Evolutionary conservation across 2,329 filamentous ascomycete species (phyloP).

Genomic region (Hirsutella thompsonii): DNA sequence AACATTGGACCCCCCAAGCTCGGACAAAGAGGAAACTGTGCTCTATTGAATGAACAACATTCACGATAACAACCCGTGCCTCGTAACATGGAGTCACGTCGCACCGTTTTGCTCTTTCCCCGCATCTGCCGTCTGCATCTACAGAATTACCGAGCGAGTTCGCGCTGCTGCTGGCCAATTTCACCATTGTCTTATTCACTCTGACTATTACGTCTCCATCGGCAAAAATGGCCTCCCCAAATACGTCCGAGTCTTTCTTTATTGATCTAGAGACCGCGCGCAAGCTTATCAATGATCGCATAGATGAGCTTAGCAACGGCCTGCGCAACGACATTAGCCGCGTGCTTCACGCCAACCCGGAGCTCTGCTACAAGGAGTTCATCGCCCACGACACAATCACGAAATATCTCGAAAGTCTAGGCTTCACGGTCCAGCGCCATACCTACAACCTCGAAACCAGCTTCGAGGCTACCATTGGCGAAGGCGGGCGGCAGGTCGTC

Average conservation of each 20-base stretch:
- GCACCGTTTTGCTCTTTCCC: too few species aligned
- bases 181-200: too few species aligned
- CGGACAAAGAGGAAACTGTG: too few species aligned
- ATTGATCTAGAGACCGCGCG: constrained; percentile 8
- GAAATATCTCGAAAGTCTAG: constrained; percentile 27
- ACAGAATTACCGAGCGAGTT: too few species aligned
- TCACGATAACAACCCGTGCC: too few species aligned
- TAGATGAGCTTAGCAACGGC: constrained; percentile 8
- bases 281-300: constrained; percentile 7
- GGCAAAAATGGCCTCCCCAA: too few species aligned
- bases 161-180: too few species aligned
- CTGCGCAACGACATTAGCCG: constrained; percentile 9
- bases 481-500: constrained; percentile 25
- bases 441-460: constrained; percentile 38
- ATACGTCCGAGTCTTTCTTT: neutral
- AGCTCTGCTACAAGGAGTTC: constrained; percentile 36
- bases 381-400: constrained; percentile 37
- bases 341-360: constrained; percentile 29
- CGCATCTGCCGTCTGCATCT: too few species aligned
- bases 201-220: too few species aligned
- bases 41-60: too few species aligned
- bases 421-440: constrained; percentile 31
- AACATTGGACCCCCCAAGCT: too few species aligned
- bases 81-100: too few species aligned
- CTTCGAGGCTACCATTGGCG: constrained; percentile 32